Base-by-base conservation (phyloP, 2,329 filamentous ascomycete species). In the Albophoma yamanashiensis region DNA sequence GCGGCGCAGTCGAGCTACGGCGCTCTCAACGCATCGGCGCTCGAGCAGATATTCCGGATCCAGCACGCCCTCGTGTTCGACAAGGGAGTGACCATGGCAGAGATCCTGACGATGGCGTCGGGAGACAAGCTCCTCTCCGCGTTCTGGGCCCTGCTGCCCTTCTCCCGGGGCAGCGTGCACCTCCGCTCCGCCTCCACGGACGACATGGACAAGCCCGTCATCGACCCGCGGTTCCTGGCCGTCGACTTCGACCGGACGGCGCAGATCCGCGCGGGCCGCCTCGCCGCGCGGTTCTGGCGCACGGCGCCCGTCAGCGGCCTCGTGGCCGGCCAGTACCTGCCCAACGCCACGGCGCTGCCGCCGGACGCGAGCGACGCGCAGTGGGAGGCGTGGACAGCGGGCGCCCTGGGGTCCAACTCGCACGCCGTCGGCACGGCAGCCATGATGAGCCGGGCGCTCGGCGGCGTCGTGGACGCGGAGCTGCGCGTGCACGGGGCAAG, bases 41-140 rank as follows among this genome's bases (percentile, higher is more conserved):
- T 81, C 38, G 71, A 78, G 60, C 65, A 67, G 17, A 66, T 80
- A 1, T 70, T 82, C 25, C 67, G 67, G 9, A 67, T 78, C 3
- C 78, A 82, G 66, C 72, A 81, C 61, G 73, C 78, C 57, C 69
- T 82, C 12, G 72, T 83, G 20, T 82, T 82, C 67, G 67, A 71
- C 22, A 68, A 73, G 59, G 68, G 72, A 15, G 71, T 79, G 0
- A 77, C 80, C 0, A 68, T 81, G 3, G 76, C 73, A 0, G 81
- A 83, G 65, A 70, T 79, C 1, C 66, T 83, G 55, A 75, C 76
- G 64, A 67, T 70, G 0, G 61, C 63, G 2, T 64, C 64, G 3
- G 69, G 65, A 2, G 65, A 67, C 2, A 64, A 71, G 3, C 66
- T 76, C 20, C 67, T 69, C n/a, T 73, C 76, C 0, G 67, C 73